These are phyloP conservation scores for Pharus latifolius DNA, from an alignment of 176 grass and related monocot species.

Conservation along the genomic window DNA sequence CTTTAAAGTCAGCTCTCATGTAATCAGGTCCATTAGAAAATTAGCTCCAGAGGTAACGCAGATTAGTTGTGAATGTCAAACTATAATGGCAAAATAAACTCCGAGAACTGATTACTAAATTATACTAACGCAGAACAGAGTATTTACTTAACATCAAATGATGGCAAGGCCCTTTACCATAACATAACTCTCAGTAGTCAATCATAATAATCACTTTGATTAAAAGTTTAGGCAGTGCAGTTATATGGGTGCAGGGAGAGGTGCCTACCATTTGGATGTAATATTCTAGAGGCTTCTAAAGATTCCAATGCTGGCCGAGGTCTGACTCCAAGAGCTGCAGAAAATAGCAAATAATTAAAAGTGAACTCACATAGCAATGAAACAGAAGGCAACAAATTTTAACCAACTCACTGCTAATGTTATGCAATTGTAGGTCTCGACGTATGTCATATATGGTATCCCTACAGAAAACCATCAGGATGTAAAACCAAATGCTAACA, in stretches of 20 bases:
- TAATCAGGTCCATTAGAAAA: neutral
- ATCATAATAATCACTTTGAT: neutral
- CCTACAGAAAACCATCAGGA: conserved; percentile 51
- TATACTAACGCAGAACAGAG: neutral
- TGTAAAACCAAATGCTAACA: conserved; percentile 14
- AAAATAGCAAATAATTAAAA: conserved; percentile 24
- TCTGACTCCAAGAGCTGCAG: conserved; percentile 38
- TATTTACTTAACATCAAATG: neutral
- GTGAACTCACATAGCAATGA: neutral
- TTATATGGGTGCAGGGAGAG: neutral
- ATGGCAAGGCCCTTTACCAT: neutral
- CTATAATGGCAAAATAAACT: neutral
- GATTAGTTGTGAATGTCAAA: conserved; percentile 1
- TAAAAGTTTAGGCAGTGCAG: neutral
- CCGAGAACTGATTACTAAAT: conserved; percentile 2
- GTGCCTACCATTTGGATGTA: conserved; percentile 31
- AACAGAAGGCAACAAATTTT: neutral
- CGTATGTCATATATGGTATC: conserved; percentile 39
- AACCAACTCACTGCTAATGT: conserved; percentile 35
- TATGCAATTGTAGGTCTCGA: conserved; percentile 44
- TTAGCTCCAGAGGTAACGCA: neutral
- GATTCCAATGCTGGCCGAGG: conserved; percentile 24
- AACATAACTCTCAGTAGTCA: conserved; percentile 1
- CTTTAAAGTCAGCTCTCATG: neutral
- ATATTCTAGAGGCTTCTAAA: conserved; percentile 34